Evolutionary conservation across 441 rosid species (phyloP), one percentile per base, ranked within the genome.

Genomic region (Macaranga tanarius): DNA sequence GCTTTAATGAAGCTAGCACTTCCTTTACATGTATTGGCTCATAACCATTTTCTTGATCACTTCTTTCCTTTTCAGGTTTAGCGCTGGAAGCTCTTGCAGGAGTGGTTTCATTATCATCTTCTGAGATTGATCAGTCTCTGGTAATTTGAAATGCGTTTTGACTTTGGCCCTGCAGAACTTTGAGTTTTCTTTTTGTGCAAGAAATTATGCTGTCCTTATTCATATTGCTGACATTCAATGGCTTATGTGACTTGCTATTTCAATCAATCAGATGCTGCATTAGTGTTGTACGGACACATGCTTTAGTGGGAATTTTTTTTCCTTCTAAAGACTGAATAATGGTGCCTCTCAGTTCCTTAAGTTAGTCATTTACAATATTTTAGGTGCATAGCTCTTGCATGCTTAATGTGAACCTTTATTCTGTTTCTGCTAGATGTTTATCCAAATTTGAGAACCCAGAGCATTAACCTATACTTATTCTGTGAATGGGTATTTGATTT

Each of bases 51-150:
- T 28, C 44, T 45, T 69, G 16, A 20, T 81, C 54, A 71, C 71
- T 38, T 31, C 38, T 31, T 67, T 58, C 56, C 64, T 55, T 73
- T 77, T 60, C 90, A 93, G 99, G 98, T 76, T 68, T 93, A 79
- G 99, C 98, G 17, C 90, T 91, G 57, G 93, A 95, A 84, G 78
- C 97, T 7, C 92, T 95, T 76, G 94, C 98, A 75, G 96, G 94
- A 69, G 87, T 89, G 73, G 79, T 95, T 78, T 89, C 90, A 44
- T 79, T 95, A 75, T 87, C 98, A 61, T 83, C 97, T 74, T 81
- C 90, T 22, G 96, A 86, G 82, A 81, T 93, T 45, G 90, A 88
- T 79, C 91, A 79, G 59, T 91, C 95, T 55, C 72, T 90, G 97
- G 99, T 95, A 87, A 78, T 77, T 73, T 67, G 72, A 57, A 74